A percentile compares a stretch with the other conserved stretches of the same genome.
phyloP scores from a whole-genome alignment of 306 rosid species.

The Casuarina equisetifolia region DNA sequence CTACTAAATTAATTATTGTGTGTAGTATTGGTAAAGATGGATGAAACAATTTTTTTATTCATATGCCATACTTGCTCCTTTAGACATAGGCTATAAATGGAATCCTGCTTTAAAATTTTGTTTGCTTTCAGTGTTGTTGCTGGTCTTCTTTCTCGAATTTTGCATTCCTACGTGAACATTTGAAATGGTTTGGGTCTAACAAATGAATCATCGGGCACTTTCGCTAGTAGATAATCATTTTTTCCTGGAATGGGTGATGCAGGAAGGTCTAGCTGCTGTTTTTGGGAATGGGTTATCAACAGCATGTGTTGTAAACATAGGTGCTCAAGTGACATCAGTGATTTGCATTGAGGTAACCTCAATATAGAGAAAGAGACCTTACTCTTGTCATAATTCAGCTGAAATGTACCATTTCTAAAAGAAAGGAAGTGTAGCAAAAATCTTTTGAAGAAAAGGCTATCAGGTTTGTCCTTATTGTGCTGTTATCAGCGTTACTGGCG shows the following conservation, averaged over 20 bases:
- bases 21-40: neutral
- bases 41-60: neutral
- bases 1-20: neutral
- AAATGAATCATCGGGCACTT: conserved; percentile 19
- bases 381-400: neutral
- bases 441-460: neutral
- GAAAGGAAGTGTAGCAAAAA: neutral
- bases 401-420: neutral
- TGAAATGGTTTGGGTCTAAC: neutral
- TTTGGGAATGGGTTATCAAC: conserved; percentile 97
- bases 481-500: conserved; percentile 2
- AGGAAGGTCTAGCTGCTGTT: conserved; percentile 97
- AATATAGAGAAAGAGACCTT: conserved; percentile 10
- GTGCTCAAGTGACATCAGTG: conserved; percentile 91
- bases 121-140: neutral
- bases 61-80: neutral
- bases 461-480: neutral
- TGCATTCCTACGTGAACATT: neutral
- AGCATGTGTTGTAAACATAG: conserved; percentile 87
- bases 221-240: conserved; percentile 28
- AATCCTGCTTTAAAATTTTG: neutral
- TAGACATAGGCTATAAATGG: neutral
- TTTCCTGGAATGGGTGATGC: conserved; percentile 39
- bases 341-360: conserved; percentile 83
- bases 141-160: neutral